Base-by-base conservation (phyloP, 371 early-diverging fungal species). In the Actinomortierella wolfii region DNA sequence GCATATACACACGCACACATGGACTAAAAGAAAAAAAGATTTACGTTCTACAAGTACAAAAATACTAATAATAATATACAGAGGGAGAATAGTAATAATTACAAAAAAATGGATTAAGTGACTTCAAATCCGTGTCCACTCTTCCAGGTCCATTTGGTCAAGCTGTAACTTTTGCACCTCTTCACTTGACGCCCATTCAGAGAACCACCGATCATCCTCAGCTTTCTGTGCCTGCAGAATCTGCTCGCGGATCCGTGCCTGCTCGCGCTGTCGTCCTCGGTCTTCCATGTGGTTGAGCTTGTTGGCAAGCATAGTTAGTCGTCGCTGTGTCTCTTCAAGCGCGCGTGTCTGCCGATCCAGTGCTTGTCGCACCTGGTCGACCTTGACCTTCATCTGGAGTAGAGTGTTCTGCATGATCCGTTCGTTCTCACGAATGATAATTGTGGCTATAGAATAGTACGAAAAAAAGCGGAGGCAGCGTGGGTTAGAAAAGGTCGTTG, bases 391-490 rank as follows among this genome's bases (percentile, higher is more conserved):
- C 60, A 69, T 69, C 15, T 69, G 57, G 0, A 57, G 9, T 1
- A 64, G 45, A 11, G 42, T 47, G 2, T 57, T 54, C 14, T 60
- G 54, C 54, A 69, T 46, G 11, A 34, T 9, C 1, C 47, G 29
- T 18, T 46, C 56, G 28, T 64, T 64, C 57, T 69, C 64, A 17
- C 70, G 70, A 20, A 59, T 56, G 40, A 69, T 59, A 2, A 68
- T 39, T 2, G 56, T 68, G 41, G 63, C 68, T 65, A 25, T 6
- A 4, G 7, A 4, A 34, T 4, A 11, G 34, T 34, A 34, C 7
- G 34, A 6, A 11, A 34, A 34, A n/a, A n/a, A n/a, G n/a, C n/a
- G 21, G 20, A 24, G 28, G 6, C n/a, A 39, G 13, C 11, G 25
- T 25, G 15, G 0, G 21, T 17, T 23, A 49, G 41, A 42, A 15